Conservation (phyloP, 495 filamentous ascomycete genomes). For the Talaromyces borbonicus region DNA sequence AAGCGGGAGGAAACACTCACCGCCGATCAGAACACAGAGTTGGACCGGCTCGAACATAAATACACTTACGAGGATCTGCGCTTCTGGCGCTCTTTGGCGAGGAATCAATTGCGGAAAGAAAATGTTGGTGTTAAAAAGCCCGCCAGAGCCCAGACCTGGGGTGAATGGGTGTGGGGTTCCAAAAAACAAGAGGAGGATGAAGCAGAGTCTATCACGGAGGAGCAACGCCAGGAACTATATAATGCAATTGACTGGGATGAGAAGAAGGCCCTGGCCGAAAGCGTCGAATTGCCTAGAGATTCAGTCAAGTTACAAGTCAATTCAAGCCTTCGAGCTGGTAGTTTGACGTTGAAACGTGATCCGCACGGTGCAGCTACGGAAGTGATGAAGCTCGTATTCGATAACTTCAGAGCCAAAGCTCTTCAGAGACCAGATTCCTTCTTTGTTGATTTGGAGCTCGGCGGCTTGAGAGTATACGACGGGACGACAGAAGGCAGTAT, state of each 20-base stretch:
- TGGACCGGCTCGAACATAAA: constrained; percentile 75
- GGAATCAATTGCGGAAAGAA: constrained; percentile 91
- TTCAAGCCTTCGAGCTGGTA: constrained; percentile 79
- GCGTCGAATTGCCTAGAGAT: constrained; percentile 80
- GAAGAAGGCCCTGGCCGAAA: constrained; percentile 78
- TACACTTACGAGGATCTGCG: constrained; percentile 90
- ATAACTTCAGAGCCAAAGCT: constrained; percentile 81
- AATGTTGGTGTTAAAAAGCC: constrained; percentile 71
- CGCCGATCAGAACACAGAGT: constrained; percentile 56
- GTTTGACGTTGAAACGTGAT: constrained; percentile 83
- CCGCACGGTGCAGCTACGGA: constrained; percentile 72
- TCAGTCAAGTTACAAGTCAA: constrained; percentile 88
- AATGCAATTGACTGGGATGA: constrained; percentile 97
- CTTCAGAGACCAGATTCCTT: constrained; percentile 84
- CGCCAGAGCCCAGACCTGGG: constrained; percentile 62
- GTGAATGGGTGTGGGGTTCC: constrained; percentile 77
- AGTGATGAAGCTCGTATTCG: constrained; percentile 82
- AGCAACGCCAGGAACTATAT: constrained; percentile 93
- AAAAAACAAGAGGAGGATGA: constrained; percentile 59
- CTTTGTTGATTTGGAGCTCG: constrained; percentile 77
- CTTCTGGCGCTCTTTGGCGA: constrained; percentile 90
- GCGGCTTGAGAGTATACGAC: constrained; percentile 88
- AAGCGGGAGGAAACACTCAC: constrained; percentile 70
- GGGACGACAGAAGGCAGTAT: constrained; percentile 85
- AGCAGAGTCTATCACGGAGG: constrained; percentile 76